Evolutionary conservation across 2,329 filamentous ascomycete species (phyloP).

Genomic region (Drechslerella coelobrocha): DNA sequence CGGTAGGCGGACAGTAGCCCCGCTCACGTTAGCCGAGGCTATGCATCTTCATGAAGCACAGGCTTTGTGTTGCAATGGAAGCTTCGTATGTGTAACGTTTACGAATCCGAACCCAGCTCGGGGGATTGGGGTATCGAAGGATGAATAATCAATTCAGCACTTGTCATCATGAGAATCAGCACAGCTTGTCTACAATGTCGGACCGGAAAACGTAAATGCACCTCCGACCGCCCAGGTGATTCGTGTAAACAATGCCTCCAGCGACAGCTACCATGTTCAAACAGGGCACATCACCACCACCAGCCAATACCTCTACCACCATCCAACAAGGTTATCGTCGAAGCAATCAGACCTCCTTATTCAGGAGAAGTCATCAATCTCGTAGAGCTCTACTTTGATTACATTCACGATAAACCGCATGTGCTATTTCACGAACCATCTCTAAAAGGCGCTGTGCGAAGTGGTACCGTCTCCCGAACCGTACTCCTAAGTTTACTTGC

Average conservation of each 20-base stretch:
- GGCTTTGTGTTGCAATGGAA: no score
- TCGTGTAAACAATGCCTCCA: constrained; percentile 51
- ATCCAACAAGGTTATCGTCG: background rate
- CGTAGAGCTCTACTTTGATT: constrained; percentile 53
- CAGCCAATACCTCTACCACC: background rate
- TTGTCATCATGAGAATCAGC: constrained; percentile 38
- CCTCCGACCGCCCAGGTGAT: constrained; percentile 12
- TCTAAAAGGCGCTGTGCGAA: constrained; percentile 42
- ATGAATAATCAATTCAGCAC: no score
- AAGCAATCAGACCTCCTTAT: constrained; percentile 15
- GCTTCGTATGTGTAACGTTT: no score
- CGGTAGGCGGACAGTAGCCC: no score
- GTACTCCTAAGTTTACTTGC: constrained; percentile 53
- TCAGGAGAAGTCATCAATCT: constrained; percentile 31
- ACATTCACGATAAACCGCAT: constrained; percentile 55
- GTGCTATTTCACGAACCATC: constrained; percentile 54
- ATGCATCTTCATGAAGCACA: no score
- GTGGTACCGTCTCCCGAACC: constrained; percentile 49
- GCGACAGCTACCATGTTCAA: constrained; percentile 46
- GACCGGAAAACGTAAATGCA: constrained; percentile 51
- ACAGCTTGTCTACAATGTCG: constrained; percentile 52
- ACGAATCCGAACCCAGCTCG: no score
- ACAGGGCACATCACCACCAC: background rate
- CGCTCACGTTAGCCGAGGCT: no score
- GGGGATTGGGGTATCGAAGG: no score